Conservation (phyloP, 805 yeast genomes). For the Wickerhamiella occidentalis region DNA sequence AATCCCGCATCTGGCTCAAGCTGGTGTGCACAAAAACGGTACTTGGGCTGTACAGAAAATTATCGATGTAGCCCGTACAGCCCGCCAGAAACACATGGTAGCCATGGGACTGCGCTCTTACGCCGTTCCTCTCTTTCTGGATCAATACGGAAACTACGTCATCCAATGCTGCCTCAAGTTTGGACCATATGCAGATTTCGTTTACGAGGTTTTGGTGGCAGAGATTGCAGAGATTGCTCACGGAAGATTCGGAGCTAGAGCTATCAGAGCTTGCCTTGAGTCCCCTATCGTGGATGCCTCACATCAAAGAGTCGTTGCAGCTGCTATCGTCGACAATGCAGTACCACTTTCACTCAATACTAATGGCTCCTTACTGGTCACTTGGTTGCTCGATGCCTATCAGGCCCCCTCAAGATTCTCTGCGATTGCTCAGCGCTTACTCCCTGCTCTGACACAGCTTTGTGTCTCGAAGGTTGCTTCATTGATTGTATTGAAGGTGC, state of each 20-base stretch:
- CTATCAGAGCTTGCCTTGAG: conserved; percentile 86
- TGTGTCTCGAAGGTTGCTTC: conserved; percentile 78
- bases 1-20: conserved; percentile 70
- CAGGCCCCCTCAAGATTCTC: conserved; percentile 44
- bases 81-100: conserved; percentile 51
- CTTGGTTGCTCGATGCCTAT: conserved; percentile 87
- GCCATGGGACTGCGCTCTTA: conserved; percentile 64
- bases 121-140: conserved; percentile 75
- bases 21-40: conserved; percentile 94
- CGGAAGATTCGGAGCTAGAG: conserved; percentile 90
- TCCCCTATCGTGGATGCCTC: conserved; percentile 54
- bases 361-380: conserved; percentile 78
- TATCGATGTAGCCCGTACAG: conserved; percentile 59
- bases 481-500: conserved; percentile 60
- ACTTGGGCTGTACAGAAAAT: conserved; percentile 99
- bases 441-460: conserved; percentile 49
- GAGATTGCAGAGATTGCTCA: conserved; percentile 70
- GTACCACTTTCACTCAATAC: conserved; percentile 68
- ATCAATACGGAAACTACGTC: conserved; percentile 94
- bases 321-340: conserved; percentile 64
- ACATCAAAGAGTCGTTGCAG: conserved; percentile 60
- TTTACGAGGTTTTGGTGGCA: conserved; percentile 68
- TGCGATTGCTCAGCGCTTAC: conserved; percentile 48
- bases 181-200: conserved; percentile 83
- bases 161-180: conserved; percentile 88